Percentiles rank a stretch among this genome's conserved stretches.
phyloP scores from a whole-genome alignment of 345 rosid genomes.

The Cardiospermum halicacabum region DNA sequence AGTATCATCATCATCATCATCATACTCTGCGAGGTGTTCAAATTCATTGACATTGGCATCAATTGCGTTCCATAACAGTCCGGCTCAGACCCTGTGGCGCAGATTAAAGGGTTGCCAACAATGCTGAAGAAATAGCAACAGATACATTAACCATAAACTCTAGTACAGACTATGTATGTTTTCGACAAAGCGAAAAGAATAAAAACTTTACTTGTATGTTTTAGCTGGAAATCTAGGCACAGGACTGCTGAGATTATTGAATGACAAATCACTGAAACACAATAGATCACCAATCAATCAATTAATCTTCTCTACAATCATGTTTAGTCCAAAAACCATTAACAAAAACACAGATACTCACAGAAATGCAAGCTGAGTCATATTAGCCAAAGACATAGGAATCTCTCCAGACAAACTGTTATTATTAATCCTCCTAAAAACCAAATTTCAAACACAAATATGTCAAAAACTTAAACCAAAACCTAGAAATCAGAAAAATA shows the following conservation, averaged over 20 bases:
- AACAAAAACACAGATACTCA: conserved; percentile 26
- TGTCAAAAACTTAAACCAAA: too few relatives aligned
- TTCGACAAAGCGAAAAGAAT: conserved; percentile 11
- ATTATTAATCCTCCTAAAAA: conserved; percentile 83
- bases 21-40: conserved; percentile 70
- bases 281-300: conserved; percentile 6
- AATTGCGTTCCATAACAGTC: conserved; percentile 74
- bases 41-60: conserved; percentile 97
- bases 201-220: conserved; percentile 70
- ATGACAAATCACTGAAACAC: conserved; percentile 76
- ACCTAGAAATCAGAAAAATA: too few relatives aligned
- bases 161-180: neutral
- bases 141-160: conserved; percentile 10
- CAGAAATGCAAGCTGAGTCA: conserved; percentile 93
- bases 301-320: neutral
- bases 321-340: neutral
- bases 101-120: conserved; percentile 80
- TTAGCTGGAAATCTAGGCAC: conserved; percentile 85
- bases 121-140: conserved; percentile 50
- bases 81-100: conserved; percentile 86
- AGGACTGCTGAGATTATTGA: conserved; percentile 85
- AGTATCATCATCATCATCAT: too few relatives aligned
- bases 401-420: conserved; percentile 70
- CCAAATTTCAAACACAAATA: neutral
- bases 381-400: conserved; percentile 70